These are phyloP conservation scores for Aspergillus ostianus DNA, from an alignment of 495 filamentous ascomycete genomes.

Conservation along the genomic window DNA sequence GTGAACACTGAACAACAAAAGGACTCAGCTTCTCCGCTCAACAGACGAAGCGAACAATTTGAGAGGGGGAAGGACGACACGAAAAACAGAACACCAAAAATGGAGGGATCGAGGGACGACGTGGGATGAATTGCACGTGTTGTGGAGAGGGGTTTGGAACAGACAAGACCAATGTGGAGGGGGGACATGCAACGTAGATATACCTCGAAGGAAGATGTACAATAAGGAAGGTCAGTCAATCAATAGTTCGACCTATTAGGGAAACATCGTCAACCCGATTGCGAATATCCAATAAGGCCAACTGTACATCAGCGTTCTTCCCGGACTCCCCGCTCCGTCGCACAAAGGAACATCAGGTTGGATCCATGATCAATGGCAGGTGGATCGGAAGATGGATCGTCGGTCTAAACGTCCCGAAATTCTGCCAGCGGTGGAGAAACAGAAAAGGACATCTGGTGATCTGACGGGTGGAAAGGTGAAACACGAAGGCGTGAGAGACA, in stretches of 20 bases:
- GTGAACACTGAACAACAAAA: slow-evolving; percentile 9
- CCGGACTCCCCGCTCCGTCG: slow-evolving; percentile 8
- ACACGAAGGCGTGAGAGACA: neutral
- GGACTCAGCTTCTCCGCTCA: slow-evolving; percentile 9
- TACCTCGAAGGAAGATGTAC: neutral
- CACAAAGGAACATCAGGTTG: neutral
- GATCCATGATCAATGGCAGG: neutral
- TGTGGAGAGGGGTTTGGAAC: neutral
- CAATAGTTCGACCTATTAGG: neutral
- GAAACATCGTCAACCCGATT: neutral
- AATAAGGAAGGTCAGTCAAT: neutral
- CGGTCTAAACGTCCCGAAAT: slow-evolving; percentile 1
- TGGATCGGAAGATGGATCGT: neutral
- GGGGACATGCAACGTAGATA: slow-evolving; percentile 1
- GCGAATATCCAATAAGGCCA: neutral
- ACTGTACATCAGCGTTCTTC: slow-evolving; percentile 2
- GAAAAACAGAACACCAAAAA: neutral
- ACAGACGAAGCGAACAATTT: slow-evolving; percentile 1
- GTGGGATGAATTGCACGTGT: neutral
- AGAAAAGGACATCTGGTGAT: neutral
- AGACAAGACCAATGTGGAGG: neutral
- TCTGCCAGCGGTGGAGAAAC: slow-evolving; percentile 4
- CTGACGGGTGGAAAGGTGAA: slow-evolving; percentile 1
- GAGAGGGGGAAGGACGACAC: neutral
- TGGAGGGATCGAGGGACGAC: neutral